phyloP scores from a whole-genome alignment of 106 monocot genomes.

The Platanthera guangdongensis region DNA sequence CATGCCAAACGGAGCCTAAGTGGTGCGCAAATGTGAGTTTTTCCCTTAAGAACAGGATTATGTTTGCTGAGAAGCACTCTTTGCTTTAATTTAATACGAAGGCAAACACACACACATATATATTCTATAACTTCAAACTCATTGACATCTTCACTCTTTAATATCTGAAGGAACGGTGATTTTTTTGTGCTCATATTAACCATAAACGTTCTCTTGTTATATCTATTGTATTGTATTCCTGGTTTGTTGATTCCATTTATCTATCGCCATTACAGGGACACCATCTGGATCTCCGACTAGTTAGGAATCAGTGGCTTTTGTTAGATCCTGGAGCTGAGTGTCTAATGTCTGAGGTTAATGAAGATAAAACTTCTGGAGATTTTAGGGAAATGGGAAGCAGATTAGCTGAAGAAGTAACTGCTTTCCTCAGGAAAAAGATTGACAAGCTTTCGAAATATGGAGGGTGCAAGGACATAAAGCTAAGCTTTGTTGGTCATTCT shows the following conservation, averaged over 20 bases:
- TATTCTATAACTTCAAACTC: not conserved
- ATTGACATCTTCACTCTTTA: not conserved
- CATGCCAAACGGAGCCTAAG: not conserved
- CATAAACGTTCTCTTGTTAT: not conserved
- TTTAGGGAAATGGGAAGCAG: constrained; percentile 96
- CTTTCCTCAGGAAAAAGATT: constrained; percentile 63
- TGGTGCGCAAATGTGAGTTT: not conserved
- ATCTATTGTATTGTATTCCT: not conserved
- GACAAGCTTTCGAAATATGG: constrained; percentile 74
- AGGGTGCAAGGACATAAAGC: constrained; percentile 72
- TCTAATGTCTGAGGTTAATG: constrained; percentile 92
- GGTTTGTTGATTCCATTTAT: not conserved
- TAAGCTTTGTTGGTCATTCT: constrained; percentile 98
- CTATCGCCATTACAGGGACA: constrained; percentile 52
- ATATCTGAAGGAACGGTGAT: not conserved
- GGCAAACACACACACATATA: not conserved
- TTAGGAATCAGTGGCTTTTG: constrained; percentile 95
- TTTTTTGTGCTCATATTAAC: not conserved
- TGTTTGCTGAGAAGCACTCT: not conserved
- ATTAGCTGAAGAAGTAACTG: constrained; percentile 72
- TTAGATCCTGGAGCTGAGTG: constrained; percentile 90
- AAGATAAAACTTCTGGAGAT: constrained; percentile 90
- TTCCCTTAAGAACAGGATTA: not conserved
- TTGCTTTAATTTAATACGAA: not conserved
- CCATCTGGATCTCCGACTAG: constrained; percentile 87